Evolutionary conservation across 805 yeast genomes (phyloP), one percentile per base, ranked within the genome.

Genomic region (Ogataea salicorniae): DNA sequence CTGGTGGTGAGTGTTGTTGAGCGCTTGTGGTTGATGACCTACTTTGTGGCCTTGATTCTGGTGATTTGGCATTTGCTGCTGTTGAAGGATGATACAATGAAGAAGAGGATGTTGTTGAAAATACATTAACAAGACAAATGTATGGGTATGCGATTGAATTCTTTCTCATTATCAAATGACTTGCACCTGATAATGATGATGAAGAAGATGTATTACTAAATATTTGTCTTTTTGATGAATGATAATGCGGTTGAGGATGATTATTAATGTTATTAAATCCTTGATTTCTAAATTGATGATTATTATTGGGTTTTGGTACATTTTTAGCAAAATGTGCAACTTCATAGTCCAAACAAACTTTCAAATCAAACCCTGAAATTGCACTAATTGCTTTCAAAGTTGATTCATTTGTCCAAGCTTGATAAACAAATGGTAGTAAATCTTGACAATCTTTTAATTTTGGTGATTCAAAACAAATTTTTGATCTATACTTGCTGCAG

Each of bases 381-480:
- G 58, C 63, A 48, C 73, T 69, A 22, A 80, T 60, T 37, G 76
- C 69, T 37, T 72, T 74, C 49, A 70, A 56, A 2, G 82, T 75
- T 54, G 70, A 68, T 9, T 79, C 77, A 53, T 75, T 74, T 5
- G 72, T 72, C 80, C 82, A 76, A 13, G 84, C 84, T 17, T 66
- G 69, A 55, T 71, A 65, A 1, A 74, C 69, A 55, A 80, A 80
- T 0, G 81, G 83, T 13, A 78, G 60, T 2, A 40, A n/a, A 60
- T 54, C 31, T 45, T 43, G 35, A 38, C 64, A 59, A 20, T 59
- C 55, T 11, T 29, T 20, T 2, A 64, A 47, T 46, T 61, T 41
- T 52, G 73, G 57, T 49, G 73, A 59, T 52, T 51, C 53, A 64
- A 31, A 58, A 38, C 35, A 43, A 18, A 47, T 14, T 46, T 36